Evolutionary conservation across 2,329 filamentous ascomycete genomes (phyloP).

Genomic region (Claviceps humidiphila): DNA sequence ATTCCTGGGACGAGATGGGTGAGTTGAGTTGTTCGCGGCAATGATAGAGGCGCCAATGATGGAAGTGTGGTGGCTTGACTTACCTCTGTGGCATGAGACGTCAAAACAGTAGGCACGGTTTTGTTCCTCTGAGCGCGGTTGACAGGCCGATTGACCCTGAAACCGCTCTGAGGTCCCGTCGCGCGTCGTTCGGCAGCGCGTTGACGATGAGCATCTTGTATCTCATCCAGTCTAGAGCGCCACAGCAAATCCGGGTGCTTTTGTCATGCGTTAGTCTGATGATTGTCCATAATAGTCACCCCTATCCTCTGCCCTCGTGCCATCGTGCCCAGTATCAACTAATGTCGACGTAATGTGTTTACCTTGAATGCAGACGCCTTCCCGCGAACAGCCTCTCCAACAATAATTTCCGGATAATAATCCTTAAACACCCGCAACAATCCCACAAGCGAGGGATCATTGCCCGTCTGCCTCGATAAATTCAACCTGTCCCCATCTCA

Average conservation of each 20-base stretch:
- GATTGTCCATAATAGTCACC: no score
- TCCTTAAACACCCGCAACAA: constrained; percentile 76
- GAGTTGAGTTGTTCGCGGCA: background rate
- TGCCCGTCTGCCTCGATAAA: constrained; percentile 47
- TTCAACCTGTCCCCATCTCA: constrained; percentile 29
- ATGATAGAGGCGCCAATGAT: background rate
- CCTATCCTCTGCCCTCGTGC: background rate
- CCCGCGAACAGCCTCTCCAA: constrained; percentile 52
- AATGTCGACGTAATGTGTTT: background rate
- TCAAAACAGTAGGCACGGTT: constrained; percentile 57
- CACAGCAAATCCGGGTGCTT: constrained; percentile 66
- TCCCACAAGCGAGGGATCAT: constrained; percentile 61
- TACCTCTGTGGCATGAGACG: constrained; percentile 57
- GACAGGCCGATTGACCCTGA: constrained; percentile 45
- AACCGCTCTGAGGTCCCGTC: constrained; percentile 32
- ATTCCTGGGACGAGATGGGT: constrained; percentile 27
- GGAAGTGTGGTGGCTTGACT: constrained; percentile 7
- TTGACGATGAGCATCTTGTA: constrained; percentile 47
- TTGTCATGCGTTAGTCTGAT: constrained; percentile 1
- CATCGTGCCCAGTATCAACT: background rate
- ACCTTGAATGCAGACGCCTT: constrained; percentile 50
- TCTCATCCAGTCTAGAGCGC: constrained; percentile 51
- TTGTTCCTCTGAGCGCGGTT: constrained; percentile 18
- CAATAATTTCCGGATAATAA: constrained; percentile 80
- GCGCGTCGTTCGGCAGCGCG: constrained; percentile 26